These are phyloP conservation scores for Zea luxurians DNA, from an alignment of 176 grass and related monocot species.

Conservation along the genomic window DNA sequence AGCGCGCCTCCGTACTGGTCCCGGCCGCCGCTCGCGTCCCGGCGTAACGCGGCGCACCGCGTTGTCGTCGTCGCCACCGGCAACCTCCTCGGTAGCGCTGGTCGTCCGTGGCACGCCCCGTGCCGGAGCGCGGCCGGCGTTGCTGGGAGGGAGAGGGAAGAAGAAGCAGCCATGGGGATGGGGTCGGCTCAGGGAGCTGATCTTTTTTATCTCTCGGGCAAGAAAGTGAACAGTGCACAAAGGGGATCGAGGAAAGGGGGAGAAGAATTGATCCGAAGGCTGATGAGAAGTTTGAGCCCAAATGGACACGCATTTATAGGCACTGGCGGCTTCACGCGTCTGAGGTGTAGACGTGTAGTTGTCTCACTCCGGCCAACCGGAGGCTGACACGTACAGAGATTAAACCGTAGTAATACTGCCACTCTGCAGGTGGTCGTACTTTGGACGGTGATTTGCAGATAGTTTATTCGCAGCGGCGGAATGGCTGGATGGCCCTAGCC, in stretches of 20 bases:
- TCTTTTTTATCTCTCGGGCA: neutral
- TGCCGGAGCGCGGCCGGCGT: neutral
- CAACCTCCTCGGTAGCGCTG: neutral
- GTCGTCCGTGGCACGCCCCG: neutral
- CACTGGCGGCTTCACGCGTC: too few relatives aligned
- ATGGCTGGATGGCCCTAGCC: neutral
- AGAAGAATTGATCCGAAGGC: neutral
- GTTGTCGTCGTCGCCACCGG: neutral
- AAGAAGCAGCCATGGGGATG: constrained; percentile 3
- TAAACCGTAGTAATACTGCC: neutral
- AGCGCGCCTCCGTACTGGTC: constrained; percentile 47
- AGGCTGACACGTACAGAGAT: constrained; percentile 10
- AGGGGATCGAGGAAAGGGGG: neutral
- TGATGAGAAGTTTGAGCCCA: constrained; percentile 14
- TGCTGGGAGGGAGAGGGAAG: neutral
- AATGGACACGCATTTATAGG: constrained; percentile 24
- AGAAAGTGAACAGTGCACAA: neutral
- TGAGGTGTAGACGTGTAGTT: too few relatives aligned
- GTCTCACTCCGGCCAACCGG: neutral
- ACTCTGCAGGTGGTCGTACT: neutral
- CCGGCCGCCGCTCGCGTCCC: constrained; percentile 19
- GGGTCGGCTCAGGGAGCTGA: neutral
- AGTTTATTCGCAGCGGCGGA: neutral
- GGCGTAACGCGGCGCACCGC: constrained; percentile 21
- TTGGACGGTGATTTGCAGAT: constrained; percentile 43